phyloP scores from a whole-genome alignment of 2,329 filamentous ascomycete species.

The Fusarium sp. region DNA sequence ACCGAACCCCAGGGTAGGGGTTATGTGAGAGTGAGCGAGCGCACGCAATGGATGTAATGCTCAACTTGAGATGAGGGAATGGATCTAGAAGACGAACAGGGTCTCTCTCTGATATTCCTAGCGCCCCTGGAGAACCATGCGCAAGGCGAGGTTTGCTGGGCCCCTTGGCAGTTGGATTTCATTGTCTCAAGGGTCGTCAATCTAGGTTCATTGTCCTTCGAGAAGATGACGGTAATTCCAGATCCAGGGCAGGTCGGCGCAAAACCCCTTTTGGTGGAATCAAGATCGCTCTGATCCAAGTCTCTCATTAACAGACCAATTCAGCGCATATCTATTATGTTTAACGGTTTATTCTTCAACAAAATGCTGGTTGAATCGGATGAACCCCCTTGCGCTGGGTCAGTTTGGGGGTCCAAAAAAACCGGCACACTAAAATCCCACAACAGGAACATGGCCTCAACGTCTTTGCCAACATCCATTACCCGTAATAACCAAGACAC shows the following conservation, averaged over 20 bases:
- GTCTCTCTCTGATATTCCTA: constrained; percentile 5
- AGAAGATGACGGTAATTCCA: background rate
- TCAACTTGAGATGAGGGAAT: constrained; percentile 1
- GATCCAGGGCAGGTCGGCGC: constrained; percentile 17
- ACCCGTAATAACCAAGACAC: background rate
- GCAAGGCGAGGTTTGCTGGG: constrained; percentile 15
- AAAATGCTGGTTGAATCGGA: background rate
- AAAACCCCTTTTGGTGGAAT: background rate
- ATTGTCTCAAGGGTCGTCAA: constrained; percentile 30
- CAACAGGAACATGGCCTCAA: background rate
- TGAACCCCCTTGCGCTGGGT: background rate
- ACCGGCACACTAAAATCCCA: constrained; percentile 25
- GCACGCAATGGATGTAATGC: background rate
- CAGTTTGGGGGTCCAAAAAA: constrained; percentile 17
- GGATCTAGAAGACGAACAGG: background rate
- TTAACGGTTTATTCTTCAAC: background rate
- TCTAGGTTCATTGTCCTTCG: constrained; percentile 32
- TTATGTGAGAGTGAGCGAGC: background rate
- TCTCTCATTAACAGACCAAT: background rate
- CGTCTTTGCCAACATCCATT: background rate
- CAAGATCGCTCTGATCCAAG: background rate
- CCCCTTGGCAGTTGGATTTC: constrained; percentile 16
- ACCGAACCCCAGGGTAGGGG: constrained; percentile 11
- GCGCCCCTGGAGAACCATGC: constrained; percentile 15
- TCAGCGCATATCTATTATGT: background rate